A percentile compares a stretch with the other conserved stretches of the same genome.
Evolutionary conservation across 1,284 basidiomycete genomes (phyloP).

Genomic region (Wolfiporia cocos): DNA sequence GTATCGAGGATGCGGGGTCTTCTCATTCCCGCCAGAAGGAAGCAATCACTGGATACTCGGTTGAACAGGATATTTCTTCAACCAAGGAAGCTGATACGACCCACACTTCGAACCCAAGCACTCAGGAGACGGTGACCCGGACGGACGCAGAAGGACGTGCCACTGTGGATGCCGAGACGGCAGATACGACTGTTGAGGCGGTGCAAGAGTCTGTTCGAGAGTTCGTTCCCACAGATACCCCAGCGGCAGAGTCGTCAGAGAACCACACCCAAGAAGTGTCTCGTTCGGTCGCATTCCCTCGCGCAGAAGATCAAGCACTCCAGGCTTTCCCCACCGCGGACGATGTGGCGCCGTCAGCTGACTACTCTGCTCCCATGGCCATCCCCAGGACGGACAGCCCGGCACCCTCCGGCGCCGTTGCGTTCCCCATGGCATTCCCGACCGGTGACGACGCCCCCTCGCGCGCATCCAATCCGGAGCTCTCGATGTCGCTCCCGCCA

Average conservation of each 20-base stretch:
- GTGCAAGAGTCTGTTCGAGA: background rate
- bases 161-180: conserved; percentile 9
- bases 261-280: conserved; percentile 6
- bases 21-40: conserved; percentile 29
- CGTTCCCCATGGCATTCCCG: too few species aligned
- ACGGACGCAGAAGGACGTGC: too few species aligned
- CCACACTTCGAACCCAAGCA: background rate
- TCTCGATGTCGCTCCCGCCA: too few species aligned
- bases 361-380: conserved; percentile 24
- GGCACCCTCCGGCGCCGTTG: too few species aligned
- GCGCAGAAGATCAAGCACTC: conserved; percentile 13
- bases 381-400: conserved; percentile 24
- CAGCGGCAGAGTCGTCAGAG: conserved; percentile 1
- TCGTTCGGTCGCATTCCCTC: conserved; percentile 23
- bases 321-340: background rate
- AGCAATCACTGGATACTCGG: conserved; percentile 37
- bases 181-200: background rate
- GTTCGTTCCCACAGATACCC: background rate
- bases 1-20: conserved; percentile 39
- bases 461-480: conserved; percentile 14
- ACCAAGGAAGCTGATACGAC: conserved; percentile 17
- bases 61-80: conserved; percentile 16
- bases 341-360: conserved; percentile 22
- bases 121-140: background rate
- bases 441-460: conserved; percentile 23